These are phyloP conservation scores for Cyberlindnera maritima DNA, from an alignment of 805 yeast species.

Conservation along the genomic window DNA sequence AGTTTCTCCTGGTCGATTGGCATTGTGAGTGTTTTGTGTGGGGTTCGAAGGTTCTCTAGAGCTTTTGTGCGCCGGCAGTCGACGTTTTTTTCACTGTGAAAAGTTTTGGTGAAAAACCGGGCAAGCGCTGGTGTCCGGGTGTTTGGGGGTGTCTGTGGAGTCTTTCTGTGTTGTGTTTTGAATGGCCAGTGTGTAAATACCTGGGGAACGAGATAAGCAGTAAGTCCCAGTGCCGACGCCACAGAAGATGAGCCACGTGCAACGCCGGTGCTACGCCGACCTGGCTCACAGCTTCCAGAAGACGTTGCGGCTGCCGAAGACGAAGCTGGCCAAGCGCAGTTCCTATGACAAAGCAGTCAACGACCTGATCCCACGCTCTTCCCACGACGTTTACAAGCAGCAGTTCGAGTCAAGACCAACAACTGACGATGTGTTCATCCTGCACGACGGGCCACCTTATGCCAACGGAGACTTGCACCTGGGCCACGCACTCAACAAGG, in stretches of 20 bases:
- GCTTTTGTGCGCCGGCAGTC: neutral
- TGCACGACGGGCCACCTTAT: slow-evolving; percentile 98
- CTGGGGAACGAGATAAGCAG: too few relatives aligned
- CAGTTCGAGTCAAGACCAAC: slow-evolving; percentile 40
- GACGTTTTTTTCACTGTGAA: slow-evolving; percentile 4
- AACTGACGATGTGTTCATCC: slow-evolving; percentile 48
- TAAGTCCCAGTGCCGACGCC: too few relatives aligned
- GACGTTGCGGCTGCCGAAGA: slow-evolving; percentile 52
- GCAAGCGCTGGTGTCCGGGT: slow-evolving; percentile 4
- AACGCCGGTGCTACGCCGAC: slow-evolving; percentile 10
- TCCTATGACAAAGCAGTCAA: slow-evolving; percentile 40
- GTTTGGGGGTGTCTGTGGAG: neutral
- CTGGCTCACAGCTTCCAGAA: slow-evolving; percentile 27
- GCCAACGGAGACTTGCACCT: slow-evolving; percentile 93
- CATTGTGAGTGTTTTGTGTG: slow-evolving; percentile 37
- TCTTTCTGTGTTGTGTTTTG: neutral
- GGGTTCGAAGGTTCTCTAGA: neutral
- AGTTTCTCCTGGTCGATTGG: slow-evolving; percentile 92
- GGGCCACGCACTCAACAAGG: slow-evolving; percentile 90
- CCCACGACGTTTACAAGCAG: slow-evolving; percentile 63
- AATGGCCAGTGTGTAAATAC: too few relatives aligned
- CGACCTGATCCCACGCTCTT: slow-evolving; percentile 48
- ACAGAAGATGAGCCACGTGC: neutral
- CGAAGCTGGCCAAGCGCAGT: slow-evolving; percentile 64
- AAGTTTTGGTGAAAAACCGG: slow-evolving; percentile 3